Percentiles rank a stretch among this genome's conserved stretches.
Evolutionary conservation across 164 flowering plant species (phyloP).

Genomic region (Vitis cinerea): DNA sequence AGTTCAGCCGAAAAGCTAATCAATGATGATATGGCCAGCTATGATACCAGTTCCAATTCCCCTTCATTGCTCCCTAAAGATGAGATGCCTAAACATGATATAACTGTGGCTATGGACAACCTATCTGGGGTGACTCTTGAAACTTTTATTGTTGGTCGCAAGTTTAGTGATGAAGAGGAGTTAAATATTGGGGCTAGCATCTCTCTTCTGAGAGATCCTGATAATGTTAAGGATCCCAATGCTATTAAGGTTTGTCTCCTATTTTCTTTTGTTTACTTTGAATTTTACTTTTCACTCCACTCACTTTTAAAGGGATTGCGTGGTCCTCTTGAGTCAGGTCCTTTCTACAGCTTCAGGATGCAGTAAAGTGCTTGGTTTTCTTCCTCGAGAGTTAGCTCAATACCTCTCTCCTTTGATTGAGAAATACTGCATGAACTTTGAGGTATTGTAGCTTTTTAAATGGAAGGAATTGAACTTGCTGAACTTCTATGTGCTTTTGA

Average conservation of each 20-base stretch:
- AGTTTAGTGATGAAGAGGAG: slow-evolving; percentile 51
- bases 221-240: slow-evolving; percentile 69
- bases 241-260: slow-evolving; percentile 67
- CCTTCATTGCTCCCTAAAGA: slow-evolving; percentile 10
- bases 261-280: background rate
- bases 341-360: slow-evolving; percentile 44
- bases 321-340: slow-evolving; percentile 50
- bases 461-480: background rate
- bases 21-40: slow-evolving; percentile 8
- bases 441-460: slow-evolving; percentile 46
- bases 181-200: slow-evolving; percentile 46
- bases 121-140: slow-evolving; percentile 32
- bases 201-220: slow-evolving; percentile 62
- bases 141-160: slow-evolving; percentile 85
- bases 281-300: background rate
- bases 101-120: slow-evolving; percentile 20
- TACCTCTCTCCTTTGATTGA: slow-evolving; percentile 79
- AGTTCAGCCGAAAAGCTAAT: slow-evolving; percentile 17
- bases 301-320: slow-evolving; percentile 6
- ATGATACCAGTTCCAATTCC: slow-evolving; percentile 4
- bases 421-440: slow-evolving; percentile 51
- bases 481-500: too few relatives aligned
- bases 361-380: slow-evolving; percentile 60
- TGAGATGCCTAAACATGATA: slow-evolving; percentile 17
- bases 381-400: slow-evolving; percentile 77